Evolutionary conservation across 306 rosid species (phyloP), one percentile per base, ranked within the genome.

Genomic region (Lathyrus oleraceus): DNA sequence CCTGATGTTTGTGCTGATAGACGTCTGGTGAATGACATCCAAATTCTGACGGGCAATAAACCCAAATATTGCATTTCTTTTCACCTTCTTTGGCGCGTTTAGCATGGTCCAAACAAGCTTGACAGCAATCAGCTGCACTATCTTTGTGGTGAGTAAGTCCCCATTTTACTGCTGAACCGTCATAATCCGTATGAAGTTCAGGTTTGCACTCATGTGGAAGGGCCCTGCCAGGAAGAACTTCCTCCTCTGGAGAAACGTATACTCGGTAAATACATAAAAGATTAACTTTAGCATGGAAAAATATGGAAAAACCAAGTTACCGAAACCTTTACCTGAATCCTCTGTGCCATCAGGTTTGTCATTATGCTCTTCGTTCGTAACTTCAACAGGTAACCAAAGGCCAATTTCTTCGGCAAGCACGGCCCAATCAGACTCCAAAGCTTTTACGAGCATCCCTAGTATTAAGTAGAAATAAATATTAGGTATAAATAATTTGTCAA

Each of bases 61-160:
- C 99, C 99, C 99, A 95, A 53, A 87, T 72, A 76, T 95, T 95
- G 79, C 99, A 91, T 87, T 82, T 91, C 79, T 73, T 81, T 23
- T 86, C 95, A 8, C 90, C 87, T 45, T 89, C 85, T 76, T 77
- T 91, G 57, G 96, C 96, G 12, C 14, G 75, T 77, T 62, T 83
- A 6, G 97, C 97, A 1, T 95, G 97, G 81, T 89, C 95, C 75
- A 95, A 72, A 85, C 99, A 95, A 81, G 99, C 92, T 72, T 91
- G 96, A 66, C 96, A 95, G 75, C 99, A 95, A 83, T 95, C 97
- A 40, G 97, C 96, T 62, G 99, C 97, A 78, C 97, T 95, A 63
- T 91, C 97, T 85, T 82, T 91, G 84, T 86, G 99, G 81, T 86
- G 87, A 60, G 87, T 91, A 66, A 95, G 99, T 65, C 99, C 99